Evolutionary conservation across 345 rosid species (phyloP).

Genomic region (Barbarea vulgaris): DNA sequence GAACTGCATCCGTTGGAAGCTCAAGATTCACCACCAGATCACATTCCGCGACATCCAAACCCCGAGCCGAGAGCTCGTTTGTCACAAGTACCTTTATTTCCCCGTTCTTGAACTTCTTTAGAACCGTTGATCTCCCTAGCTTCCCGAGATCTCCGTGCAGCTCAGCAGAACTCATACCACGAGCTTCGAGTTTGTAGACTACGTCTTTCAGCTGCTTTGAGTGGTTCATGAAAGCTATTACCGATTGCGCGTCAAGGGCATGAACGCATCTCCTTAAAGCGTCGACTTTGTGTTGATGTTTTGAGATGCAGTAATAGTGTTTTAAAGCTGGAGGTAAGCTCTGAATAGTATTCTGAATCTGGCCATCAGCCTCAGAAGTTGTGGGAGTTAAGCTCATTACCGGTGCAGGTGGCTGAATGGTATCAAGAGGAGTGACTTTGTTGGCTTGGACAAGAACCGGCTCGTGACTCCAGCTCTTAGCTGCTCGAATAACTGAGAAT

Average conservation of each 20-base stretch:
- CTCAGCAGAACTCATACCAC: conserved; percentile 78
- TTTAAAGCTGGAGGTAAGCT: conserved; percentile 88
- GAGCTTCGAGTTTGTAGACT: conserved; percentile 89
- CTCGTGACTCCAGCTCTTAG: conserved; percentile 81
- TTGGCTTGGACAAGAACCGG: conserved; percentile 87
- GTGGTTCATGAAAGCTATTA: conserved; percentile 93
- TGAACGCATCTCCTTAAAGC: conserved; percentile 82
- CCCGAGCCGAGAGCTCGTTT: conserved; percentile 95
- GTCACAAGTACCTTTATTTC: conserved; percentile 78
- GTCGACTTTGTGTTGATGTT: conserved; percentile 88
- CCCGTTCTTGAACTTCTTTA: conserved; percentile 89
- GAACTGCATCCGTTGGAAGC: conserved; percentile 76
- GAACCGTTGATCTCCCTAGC: conserved; percentile 80
- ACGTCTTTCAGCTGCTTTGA: conserved; percentile 87
- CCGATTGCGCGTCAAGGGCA: conserved; percentile 80
- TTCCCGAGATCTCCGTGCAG: conserved; percentile 95
- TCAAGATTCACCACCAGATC: conserved; percentile 90
- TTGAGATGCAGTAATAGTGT: conserved; percentile 74
- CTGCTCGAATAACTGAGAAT: conserved; percentile 85
- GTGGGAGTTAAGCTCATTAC: conserved; percentile 46
- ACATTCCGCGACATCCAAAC: conserved; percentile 85
- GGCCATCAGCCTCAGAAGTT: conserved; percentile 44
- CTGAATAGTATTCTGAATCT: conserved; percentile 56
- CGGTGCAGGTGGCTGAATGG: conserved; percentile 53
- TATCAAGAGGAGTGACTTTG: conserved; percentile 62